Base-by-base conservation (phyloP, 495 filamentous ascomycete genomes). In the Trypethelium eluteriae region DNA sequence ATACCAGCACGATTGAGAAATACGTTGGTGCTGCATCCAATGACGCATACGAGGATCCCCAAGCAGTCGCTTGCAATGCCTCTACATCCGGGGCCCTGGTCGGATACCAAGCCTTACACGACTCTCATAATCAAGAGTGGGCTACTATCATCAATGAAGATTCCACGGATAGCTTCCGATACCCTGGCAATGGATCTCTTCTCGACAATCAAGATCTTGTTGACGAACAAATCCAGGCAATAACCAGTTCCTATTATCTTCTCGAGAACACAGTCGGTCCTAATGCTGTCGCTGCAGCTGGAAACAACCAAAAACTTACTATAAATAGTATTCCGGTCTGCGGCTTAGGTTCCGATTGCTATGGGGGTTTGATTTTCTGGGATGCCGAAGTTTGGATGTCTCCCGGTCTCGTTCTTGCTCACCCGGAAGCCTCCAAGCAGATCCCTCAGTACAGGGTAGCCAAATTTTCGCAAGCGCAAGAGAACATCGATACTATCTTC, bases 361-460 rank as follows among this genome's bases (percentile, higher is more conserved):
- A 88, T 67, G 86, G 77, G 38, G 86, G 86, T 1, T 75, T 82
- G 38, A 77, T 87, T 39, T 59, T 59, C 53, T 67, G 67, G 57
- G 86, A 88, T 74, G 84, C 85, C 14, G 86, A 83, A 47, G 69
- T 78, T 12, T 88, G 86, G 85, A 88, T 88, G 86, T 83, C 86
- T 32, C 86, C 86, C 32, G 84, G 85, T 9, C 76, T 88, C 36
- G 83, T 83, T 9, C 76, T 83, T 4, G 81, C 86, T 3, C 80
- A 84, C 67, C 86, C 86, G 10, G 75, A 85, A 67, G 76, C 82
- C 25, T 82, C 82, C 11, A 76, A 83, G 69, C 79, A 83, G 14
- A 83, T 87, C 57, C 81, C 82, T 50, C 82, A 85, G 57, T 88
- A 86, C 70, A 83, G 86, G 2, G 76, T 79, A 39, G 77, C 79